Base-by-base conservation (phyloP, 495 filamentous ascomycete genomes). In the Lasiosphaeria miniovina region DNA sequence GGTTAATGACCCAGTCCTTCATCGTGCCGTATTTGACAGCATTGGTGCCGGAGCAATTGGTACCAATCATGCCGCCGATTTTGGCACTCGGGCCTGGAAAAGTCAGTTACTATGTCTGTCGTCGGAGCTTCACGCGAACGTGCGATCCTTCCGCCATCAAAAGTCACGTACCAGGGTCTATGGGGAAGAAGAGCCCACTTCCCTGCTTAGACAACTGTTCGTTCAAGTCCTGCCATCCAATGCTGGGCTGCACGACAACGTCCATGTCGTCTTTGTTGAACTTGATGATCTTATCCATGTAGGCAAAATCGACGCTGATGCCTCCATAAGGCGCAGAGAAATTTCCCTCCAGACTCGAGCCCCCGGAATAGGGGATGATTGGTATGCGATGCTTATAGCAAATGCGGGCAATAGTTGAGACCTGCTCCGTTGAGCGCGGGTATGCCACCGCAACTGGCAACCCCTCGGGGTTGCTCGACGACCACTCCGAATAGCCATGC, bases 401-500 rank as follows among this genome's bases (percentile, higher is more conserved):
- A 52, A 92, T 77, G 67, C 88, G 88, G 9, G 88, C 90, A 36
- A 96, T 90, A 50, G 82, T 69, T 7, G 88, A 87, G 24, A 97
- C 91, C 55, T 96, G 88, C 58, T 89, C 81, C 1, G 91, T 96
- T 5, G 81, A 84, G 49, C 83, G 86, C 12, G 89, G 90, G 68
- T 90, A 91, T 8, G 84, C 88, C 38, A 93, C 89, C 0, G 90
- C 90, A n/a, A 91, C 87, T 0, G 90, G 90, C 0, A 92, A 74
- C 4, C 82, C 81, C 41, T 90, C 86, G 11, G 86, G 86, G 65
- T 97, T 96, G 46, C 86, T 80, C 4, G 89, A 88, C 1, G 90
- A 93, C 90, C 91, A 95, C 74, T 92, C 90, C 10, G 90, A 94
- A 70, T 89, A 96, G 17, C 93, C 92, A 71, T 97, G 93, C 17